Percentiles rank a stretch among this genome's conserved stretches.
phyloP scores from a whole-genome alignment of 2,329 filamentous ascomycete species.

The Xylariaceae sp. region DNA sequence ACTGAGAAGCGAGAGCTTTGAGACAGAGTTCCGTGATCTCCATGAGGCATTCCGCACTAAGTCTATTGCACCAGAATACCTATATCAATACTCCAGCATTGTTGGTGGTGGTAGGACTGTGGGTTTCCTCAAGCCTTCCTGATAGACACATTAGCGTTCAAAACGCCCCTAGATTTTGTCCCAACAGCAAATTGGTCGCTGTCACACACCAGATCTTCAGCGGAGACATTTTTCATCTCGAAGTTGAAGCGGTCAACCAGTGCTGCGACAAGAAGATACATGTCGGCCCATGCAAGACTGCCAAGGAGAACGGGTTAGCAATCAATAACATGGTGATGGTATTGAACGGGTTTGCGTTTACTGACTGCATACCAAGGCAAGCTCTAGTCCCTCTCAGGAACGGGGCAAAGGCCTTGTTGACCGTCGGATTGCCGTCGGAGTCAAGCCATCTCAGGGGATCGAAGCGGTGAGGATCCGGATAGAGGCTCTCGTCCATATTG shows the following conservation, averaged over 20 bases:
- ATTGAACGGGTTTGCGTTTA: neutral
- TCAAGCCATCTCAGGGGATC: conserved; percentile 31
- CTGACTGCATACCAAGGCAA: conserved; percentile 29
- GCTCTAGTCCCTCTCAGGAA: conserved; percentile 23
- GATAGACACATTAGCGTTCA: neutral
- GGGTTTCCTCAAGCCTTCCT: neutral
- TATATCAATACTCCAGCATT: too few relatives aligned
- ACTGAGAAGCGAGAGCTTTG: too few relatives aligned
- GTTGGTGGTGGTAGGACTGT: too few relatives aligned
- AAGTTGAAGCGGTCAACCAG: conserved; percentile 15
- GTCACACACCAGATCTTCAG: conserved; percentile 7
- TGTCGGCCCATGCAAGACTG: conserved; percentile 17
- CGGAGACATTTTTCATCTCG: neutral
- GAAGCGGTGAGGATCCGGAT: conserved; percentile 20
- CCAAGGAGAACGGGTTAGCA: neutral
- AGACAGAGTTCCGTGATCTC: too few relatives aligned
- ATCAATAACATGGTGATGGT: neutral
- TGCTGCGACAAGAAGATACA: conserved; percentile 5
- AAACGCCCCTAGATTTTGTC: conserved; percentile 5
- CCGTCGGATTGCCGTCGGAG: conserved; percentile 4
- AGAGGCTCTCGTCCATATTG: conserved; percentile 23
- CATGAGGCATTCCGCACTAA: too few relatives aligned
- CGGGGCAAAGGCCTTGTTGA: conserved; percentile 22
- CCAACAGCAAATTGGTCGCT: conserved; percentile 16
- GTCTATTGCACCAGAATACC: too few relatives aligned